Evolutionary conservation across 140 eudicot genomes (phyloP).

Genomic region (Oenanthe javanica): DNA sequence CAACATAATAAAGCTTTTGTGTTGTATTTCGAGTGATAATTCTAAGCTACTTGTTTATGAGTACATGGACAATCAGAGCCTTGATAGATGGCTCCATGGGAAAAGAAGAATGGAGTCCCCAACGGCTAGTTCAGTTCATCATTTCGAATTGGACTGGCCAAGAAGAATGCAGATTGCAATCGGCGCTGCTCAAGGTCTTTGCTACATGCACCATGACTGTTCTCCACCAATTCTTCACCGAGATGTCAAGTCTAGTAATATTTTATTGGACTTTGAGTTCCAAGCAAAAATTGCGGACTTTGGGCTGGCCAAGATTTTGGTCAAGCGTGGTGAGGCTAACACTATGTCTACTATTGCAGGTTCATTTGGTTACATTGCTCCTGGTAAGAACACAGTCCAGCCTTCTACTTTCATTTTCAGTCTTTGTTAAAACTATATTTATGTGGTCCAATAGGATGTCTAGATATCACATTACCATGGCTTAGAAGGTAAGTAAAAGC

Average conservation of each 20-base stretch:
- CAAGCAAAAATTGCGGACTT: constrained; percentile 75
- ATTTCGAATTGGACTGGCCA: constrained; percentile 54
- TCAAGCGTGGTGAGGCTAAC: constrained; percentile 44
- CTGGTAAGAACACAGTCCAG: constrained; percentile 33
- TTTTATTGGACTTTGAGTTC: constrained; percentile 58
- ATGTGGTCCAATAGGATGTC: neutral
- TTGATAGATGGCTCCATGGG: constrained; percentile 68
- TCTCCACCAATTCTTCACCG: constrained; percentile 63
- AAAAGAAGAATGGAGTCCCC: constrained; percentile 26
- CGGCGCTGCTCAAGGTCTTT: constrained; percentile 84
- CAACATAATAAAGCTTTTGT: constrained; percentile 66
- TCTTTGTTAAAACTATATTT: neutral
- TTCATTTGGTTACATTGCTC: constrained; percentile 74
- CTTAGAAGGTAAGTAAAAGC: neutral
- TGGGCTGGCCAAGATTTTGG: constrained; percentile 59
- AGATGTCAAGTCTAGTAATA: constrained; percentile 80
- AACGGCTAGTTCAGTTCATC: constrained; percentile 2
- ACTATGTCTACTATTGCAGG: constrained; percentile 75
- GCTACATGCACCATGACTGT: constrained; percentile 81
- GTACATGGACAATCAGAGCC: constrained; percentile 76
- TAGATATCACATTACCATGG: neutral
- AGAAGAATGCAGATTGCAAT: constrained; percentile 56
- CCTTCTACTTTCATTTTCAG: neutral
- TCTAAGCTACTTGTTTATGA: constrained; percentile 77
- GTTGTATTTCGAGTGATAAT: constrained; percentile 61